These are phyloP conservation scores for Teratosphaeria destructans DNA, from an alignment of 2,329 filamentous ascomycete genomes.

Conservation along the genomic window DNA sequence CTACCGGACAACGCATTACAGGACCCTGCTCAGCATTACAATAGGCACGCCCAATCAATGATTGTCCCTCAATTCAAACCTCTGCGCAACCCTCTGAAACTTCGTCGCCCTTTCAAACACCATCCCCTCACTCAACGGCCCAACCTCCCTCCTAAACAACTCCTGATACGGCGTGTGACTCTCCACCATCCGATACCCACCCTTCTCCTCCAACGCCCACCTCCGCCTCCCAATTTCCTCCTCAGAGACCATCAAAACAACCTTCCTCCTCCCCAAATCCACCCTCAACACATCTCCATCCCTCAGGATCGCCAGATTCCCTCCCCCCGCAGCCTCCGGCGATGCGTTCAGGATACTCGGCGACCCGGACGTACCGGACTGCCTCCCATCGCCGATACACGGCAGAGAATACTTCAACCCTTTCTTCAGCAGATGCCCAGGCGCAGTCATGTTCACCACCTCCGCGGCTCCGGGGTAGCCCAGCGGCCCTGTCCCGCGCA, in stretches of 20 bases:
- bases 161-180: slow-evolving; percentile 24
- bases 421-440: slow-evolving; percentile 17
- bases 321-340: slow-evolving; percentile 45
- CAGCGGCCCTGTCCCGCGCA: slow-evolving; percentile 21
- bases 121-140: slow-evolving; percentile 23
- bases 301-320: slow-evolving; percentile 41
- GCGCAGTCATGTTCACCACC: slow-evolving; percentile 25
- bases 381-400: slow-evolving; percentile 45
- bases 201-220: slow-evolving; percentile 17
- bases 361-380: slow-evolving; percentile 46
- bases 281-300: slow-evolving; percentile 43
- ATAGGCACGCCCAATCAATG: slow-evolving; percentile 8
- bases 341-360: slow-evolving; percentile 48
- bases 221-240: slow-evolving; percentile 34
- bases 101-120: slow-evolving; percentile 16
- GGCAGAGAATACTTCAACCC: slow-evolving; percentile 33
- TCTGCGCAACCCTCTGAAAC: slow-evolving; percentile 21
- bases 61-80: slow-evolving; percentile 17
- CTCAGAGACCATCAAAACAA: slow-evolving; percentile 37
- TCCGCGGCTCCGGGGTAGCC: slow-evolving; percentile 22
- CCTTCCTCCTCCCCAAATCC: slow-evolving; percentile 39
- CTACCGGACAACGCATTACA: no score
- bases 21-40: no score
- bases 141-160: slow-evolving; percentile 20
- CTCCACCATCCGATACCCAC: slow-evolving; percentile 17